Evolutionary conservation across 106 monocot genomes (phyloP).

Genomic region (Xerophyta viscosa): DNA sequence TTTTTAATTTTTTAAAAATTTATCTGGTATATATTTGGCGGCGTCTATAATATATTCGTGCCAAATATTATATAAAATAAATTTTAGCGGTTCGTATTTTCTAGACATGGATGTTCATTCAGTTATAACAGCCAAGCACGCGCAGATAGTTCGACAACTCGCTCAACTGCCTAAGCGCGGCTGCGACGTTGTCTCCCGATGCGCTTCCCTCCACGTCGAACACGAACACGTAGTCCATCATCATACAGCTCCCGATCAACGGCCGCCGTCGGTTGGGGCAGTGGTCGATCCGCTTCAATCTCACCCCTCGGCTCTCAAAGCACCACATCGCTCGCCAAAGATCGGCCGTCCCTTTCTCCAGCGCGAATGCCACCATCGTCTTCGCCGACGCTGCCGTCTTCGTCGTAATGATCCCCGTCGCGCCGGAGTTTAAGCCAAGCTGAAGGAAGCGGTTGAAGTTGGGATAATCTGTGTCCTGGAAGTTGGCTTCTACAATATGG

Average conservation of each 20-base stretch:
- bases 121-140: slow-evolving; percentile 40
- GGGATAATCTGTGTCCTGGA: slow-evolving; percentile 30
- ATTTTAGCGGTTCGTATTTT: too few relatives aligned
- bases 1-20: too few relatives aligned
- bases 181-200: slow-evolving; percentile 17
- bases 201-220: slow-evolving; percentile 43
- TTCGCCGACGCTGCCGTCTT: too few relatives aligned
- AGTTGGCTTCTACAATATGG: slow-evolving; percentile 25
- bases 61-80: too few relatives aligned
- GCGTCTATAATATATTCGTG: too few relatives aligned
- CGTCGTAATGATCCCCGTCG: too few relatives aligned
- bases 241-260: slow-evolving; percentile 5
- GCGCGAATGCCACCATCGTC: slow-evolving; percentile 59
- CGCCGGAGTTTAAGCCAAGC: slow-evolving; percentile 14
- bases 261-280: slow-evolving; percentile 49
- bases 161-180: slow-evolving; percentile 14
- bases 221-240: slow-evolving; percentile 46
- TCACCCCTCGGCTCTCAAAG: slow-evolving; percentile 45
- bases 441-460: slow-evolving; percentile 62
- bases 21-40: too few relatives aligned
- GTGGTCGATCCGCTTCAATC: slow-evolving; percentile 47
- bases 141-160: slow-evolving; percentile 43
- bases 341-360: slow-evolving; percentile 46
- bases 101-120: too few relatives aligned
- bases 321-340: slow-evolving; percentile 48